A percentile compares a stretch with the other conserved stretches of the same genome.
Conservation (phyloP, 1,284 basidiomycete species). For the Malassezia psittaci region DNA sequence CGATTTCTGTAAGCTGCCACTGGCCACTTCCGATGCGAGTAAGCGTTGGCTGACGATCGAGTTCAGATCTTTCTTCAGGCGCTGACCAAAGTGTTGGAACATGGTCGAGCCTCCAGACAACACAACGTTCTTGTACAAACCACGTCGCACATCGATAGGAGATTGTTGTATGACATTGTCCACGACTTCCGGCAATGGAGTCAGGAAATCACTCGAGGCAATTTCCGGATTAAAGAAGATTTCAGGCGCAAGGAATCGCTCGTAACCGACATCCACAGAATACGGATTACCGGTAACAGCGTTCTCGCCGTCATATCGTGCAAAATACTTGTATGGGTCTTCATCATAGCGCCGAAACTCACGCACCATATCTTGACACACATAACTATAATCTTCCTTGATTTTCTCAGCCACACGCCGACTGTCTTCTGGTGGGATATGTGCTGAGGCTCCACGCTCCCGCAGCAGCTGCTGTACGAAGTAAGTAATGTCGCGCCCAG, state of each 20-base stretch:
- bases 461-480: constrained; percentile 94
- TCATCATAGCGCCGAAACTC: constrained; percentile 97
- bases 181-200: constrained; percentile 90
- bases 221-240: constrained; percentile 99
- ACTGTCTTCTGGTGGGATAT: constrained; percentile 93
- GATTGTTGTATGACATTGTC: constrained; percentile 91
- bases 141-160: constrained; percentile 87
- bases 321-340: constrained; percentile 93
- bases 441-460: constrained; percentile 81
- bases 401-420: constrained; percentile 82
- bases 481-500: constrained; percentile 90
- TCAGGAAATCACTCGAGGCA: constrained; percentile 92
- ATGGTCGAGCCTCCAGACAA: constrained; percentile 89
- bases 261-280: constrained; percentile 85
- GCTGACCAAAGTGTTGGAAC: constrained; percentile 94
- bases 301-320: constrained; percentile 84
- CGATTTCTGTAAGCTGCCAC: constrained; percentile 62
- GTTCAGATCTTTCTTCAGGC: constrained; percentile 89
- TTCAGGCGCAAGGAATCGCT: constrained; percentile 96
- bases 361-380: constrained; percentile 97
- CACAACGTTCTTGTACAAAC: constrained; percentile 94
- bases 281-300: constrained; percentile 88
- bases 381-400: constrained; percentile 94
- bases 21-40: constrained; percentile 64
- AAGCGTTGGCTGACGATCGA: constrained; percentile 84